Conservation (phyloP, 2,329 filamentous ascomycete genomes). For the Reticulascus tulasneorum region DNA sequence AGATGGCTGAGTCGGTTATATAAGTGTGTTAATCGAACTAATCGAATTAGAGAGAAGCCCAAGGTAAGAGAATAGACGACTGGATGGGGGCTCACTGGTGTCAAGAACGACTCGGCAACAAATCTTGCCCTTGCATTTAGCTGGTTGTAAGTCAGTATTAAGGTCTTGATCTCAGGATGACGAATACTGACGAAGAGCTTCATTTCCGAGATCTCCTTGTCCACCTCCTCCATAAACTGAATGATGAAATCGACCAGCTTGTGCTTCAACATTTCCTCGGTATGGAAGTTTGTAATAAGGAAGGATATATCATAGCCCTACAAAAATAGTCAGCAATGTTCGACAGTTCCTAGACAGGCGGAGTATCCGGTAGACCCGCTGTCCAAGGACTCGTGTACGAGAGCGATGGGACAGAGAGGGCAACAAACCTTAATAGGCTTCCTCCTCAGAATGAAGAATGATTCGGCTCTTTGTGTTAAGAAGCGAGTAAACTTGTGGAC, state of each 20-base stretch:
- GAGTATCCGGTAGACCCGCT: too few species aligned
- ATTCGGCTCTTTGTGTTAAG: conserved; percentile 91
- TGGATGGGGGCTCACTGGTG: conserved; percentile 49
- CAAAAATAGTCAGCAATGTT: conserved; percentile 15
- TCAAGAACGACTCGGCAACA: conserved; percentile 96
- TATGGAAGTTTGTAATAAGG: conserved; percentile 97
- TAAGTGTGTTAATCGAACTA: conserved; percentile 16
- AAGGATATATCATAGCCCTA: conserved; percentile 98
- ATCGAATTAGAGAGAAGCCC: conserved; percentile 11
- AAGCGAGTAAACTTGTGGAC: conserved; percentile 99
- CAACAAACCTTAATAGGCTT: conserved; percentile 82
- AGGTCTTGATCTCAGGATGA: background rate
- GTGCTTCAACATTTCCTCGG: conserved; percentile 97
- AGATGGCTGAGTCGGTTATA: too few species aligned
- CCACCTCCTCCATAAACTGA: conserved; percentile 99
- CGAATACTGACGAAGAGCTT: conserved; percentile 86
- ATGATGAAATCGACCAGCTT: conserved; percentile 99
- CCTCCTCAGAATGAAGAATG: conserved; percentile 91
- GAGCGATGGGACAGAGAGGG: background rate
- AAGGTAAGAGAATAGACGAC: background rate
- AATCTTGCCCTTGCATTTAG: conserved; percentile 95
- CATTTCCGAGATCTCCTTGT: conserved; percentile 99
- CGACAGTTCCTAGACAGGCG: background rate
- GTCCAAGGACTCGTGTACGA: conserved; percentile 3
- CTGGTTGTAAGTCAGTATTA: conserved; percentile 42